Conservation (phyloP, 805 yeast species). For the Wickerhamiella dianesei region DNA sequence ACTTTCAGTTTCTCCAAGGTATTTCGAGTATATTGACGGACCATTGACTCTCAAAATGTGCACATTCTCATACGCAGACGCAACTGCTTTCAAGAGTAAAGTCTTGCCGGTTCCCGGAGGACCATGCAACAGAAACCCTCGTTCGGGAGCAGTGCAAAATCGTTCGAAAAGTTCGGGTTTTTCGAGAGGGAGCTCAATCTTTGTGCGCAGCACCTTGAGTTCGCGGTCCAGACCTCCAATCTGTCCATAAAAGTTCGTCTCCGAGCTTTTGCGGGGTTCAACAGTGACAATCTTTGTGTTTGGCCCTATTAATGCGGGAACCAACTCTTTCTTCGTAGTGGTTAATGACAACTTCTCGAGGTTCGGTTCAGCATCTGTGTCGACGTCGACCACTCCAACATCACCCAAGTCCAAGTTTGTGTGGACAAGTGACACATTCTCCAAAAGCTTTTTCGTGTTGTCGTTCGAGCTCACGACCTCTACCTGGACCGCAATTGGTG, state of each 20-base stretch:
- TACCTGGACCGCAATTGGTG: conserved; percentile 30
- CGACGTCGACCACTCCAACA: conserved; percentile 49
- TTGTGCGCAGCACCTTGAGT: conserved; percentile 44
- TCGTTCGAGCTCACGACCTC: not conserved
- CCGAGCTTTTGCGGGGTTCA: not conserved
- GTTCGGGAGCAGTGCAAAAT: conserved; percentile 83
- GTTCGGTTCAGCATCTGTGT: conserved; percentile 29
- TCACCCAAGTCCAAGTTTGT: conserved; percentile 31
- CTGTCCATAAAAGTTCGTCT: conserved; percentile 29
- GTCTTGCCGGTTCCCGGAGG: conserved; percentile 98
- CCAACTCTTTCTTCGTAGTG: conserved; percentile 2
- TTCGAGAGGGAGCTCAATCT: conserved; percentile 68
- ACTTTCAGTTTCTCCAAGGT: conserved; percentile 86
- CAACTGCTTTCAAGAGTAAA: conserved; percentile 70
- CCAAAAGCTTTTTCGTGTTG: conserved; percentile 24
- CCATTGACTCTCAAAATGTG: conserved; percentile 82
- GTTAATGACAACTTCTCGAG: conserved; percentile 28
- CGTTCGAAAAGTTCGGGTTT: conserved; percentile 63
- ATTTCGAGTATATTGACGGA: conserved; percentile 83
- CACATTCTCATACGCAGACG: conserved; percentile 51
- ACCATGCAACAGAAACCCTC: conserved; percentile 88
- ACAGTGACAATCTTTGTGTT: conserved; percentile 10
- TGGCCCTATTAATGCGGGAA: not conserved
- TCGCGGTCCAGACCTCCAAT: conserved; percentile 72
- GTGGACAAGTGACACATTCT: conserved; percentile 25